Evolutionary conservation across 2,329 filamentous ascomycete species (phyloP).

Genomic region (Alternaria panax): DNA sequence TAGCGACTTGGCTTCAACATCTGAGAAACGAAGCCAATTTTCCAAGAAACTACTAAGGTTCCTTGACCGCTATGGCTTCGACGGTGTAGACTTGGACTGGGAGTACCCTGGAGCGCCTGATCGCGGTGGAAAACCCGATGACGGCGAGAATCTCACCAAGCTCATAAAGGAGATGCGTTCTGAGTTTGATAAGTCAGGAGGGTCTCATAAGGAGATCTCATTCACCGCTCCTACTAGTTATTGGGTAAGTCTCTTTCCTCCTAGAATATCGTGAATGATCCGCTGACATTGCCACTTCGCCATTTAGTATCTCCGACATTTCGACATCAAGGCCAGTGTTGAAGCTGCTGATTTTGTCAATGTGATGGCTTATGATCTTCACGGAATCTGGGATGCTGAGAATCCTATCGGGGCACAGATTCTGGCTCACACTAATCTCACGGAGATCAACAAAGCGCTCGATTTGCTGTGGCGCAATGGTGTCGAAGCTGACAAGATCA

Average conservation of each 20-base stretch:
- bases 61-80: slow-evolving; percentile 52
- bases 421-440: slow-evolving; percentile 54
- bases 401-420: slow-evolving; percentile 34
- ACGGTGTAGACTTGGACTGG: slow-evolving; percentile 58
- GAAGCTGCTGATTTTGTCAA: slow-evolving; percentile 43
- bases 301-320: slow-evolving; percentile 4
- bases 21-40: slow-evolving; percentile 39
- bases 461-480: slow-evolving; percentile 57
- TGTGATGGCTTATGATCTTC: slow-evolving; percentile 55
- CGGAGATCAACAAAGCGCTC: slow-evolving; percentile 52
- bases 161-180: not conserved
- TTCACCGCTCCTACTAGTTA: slow-evolving; percentile 22
- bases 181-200: not conserved
- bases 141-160: not conserved
- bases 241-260: no score
- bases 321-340: slow-evolving; percentile 8
- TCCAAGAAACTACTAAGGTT: slow-evolving; percentile 47
- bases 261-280: no score
- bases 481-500: slow-evolving; percentile 51
- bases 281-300: no score
- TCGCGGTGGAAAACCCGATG: slow-evolving; percentile 8
- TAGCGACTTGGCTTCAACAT: slow-evolving; percentile 31
- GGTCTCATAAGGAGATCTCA: not conserved
- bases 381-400: slow-evolving; percentile 50
- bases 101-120: slow-evolving; percentile 32